Conservation (phyloP, 139 green algal species). For the Eudorina sp. region DNA sequence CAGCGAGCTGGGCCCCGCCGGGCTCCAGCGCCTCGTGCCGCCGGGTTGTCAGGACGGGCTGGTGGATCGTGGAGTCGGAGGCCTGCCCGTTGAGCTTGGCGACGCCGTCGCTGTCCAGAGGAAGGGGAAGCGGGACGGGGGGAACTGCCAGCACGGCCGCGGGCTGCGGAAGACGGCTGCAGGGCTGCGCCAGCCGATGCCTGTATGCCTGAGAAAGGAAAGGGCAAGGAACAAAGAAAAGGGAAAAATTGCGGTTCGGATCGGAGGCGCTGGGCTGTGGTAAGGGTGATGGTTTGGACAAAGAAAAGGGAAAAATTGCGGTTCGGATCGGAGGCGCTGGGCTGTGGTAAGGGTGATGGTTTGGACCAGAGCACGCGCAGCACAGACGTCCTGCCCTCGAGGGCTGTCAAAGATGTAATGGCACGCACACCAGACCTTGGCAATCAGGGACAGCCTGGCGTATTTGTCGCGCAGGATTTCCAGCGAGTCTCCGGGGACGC, state of each 20-base stretch:
- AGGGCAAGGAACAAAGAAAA: neutral
- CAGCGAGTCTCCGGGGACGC: neutral
- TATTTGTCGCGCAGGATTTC: neutral
- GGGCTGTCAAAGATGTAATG: too few species aligned
- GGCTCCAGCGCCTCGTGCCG: too few species aligned
- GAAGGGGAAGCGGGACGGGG: conserved; percentile 23
- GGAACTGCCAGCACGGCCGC: neutral
- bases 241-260: too few species aligned
- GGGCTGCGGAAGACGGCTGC: neutral
- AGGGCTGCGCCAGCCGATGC: conserved; percentile 1
- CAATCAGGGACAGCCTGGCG: neutral
- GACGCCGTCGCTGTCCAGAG: conserved; percentile 19
- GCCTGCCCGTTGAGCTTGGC: neutral
- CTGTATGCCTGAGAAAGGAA: conserved; percentile 20
- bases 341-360: too few species aligned
- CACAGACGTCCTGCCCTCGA: neutral
- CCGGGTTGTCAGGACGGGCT: too few species aligned
- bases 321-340: too few species aligned
- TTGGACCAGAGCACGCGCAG: neutral
- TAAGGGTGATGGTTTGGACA: too few species aligned
- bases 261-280: too few species aligned
- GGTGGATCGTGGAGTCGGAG: neutral
- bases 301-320: neutral
- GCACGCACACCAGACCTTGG: neutral
- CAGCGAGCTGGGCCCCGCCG: too few species aligned